These are phyloP conservation scores for Moesziomyces sp. DNA, from an alignment of 1,284 basidiomycete species.

Conservation along the genomic window DNA sequence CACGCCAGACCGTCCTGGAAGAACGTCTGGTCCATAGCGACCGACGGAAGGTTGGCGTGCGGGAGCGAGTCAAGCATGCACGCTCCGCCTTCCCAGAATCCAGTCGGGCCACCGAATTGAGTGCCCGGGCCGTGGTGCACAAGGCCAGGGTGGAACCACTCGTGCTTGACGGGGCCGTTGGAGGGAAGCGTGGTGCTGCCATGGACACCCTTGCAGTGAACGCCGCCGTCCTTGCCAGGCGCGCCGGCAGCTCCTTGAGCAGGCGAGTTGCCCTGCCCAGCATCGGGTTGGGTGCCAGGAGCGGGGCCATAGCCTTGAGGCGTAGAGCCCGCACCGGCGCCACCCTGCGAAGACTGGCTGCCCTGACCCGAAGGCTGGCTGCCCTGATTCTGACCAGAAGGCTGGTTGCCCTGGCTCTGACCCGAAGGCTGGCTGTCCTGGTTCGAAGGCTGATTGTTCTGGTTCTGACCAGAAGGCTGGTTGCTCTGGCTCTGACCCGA, in stretches of 20 bases:
- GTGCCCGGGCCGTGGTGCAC: conserved; percentile 44
- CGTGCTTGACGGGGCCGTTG: conserved; percentile 10
- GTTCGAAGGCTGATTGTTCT: too few species aligned
- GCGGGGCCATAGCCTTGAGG: not conserved
- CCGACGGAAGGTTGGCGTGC: conserved; percentile 29
- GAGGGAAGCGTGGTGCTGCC: conserved; percentile 12
- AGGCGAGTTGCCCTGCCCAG: too few species aligned
- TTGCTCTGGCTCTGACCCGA: too few species aligned
- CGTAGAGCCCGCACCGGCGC: not conserved
- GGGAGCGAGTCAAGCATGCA: conserved; percentile 44
- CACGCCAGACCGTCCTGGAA: conserved; percentile 47
- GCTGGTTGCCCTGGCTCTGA: too few species aligned
- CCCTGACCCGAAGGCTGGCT: not conserved
- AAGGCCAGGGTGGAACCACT: conserved; percentile 26
- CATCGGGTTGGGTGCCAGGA: not conserved
- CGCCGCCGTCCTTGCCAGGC: not conserved
- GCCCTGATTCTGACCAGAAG: too few species aligned
- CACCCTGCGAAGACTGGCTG: not conserved
- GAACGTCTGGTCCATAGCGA: conserved; percentile 46
- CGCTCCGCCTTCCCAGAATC: conserved; percentile 42
- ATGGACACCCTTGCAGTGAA: conserved; percentile 21
- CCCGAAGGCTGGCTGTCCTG: too few species aligned
- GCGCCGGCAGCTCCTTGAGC: not conserved
- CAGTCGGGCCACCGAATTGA: conserved; percentile 21
- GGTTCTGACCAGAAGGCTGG: too few species aligned